A percentile compares a stretch with the other conserved stretches of the same genome.
Evolutionary conservation across 2,329 filamentous ascomycete species (phyloP).

Genomic region (Colletotrichum salicis): DNA sequence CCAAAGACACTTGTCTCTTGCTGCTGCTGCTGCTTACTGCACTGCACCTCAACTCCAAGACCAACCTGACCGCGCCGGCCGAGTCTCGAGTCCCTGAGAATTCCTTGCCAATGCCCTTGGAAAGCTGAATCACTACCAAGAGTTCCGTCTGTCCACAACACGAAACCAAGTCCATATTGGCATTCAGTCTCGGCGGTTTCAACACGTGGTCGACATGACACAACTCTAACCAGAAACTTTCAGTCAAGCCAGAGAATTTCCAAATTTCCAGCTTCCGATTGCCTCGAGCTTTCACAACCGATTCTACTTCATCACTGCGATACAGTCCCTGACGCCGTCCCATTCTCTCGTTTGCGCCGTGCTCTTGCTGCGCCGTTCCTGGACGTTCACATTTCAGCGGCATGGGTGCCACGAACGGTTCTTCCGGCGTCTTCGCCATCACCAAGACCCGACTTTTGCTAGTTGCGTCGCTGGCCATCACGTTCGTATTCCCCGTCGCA

Average conservation of each 20-base stretch:
- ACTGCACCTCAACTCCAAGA: not conserved
- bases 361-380: slow-evolving; percentile 7
- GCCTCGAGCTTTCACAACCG: slow-evolving; percentile 1
- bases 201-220: slow-evolving; percentile 21
- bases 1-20: slow-evolving; percentile 12
- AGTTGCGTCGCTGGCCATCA: slow-evolving; percentile 48
- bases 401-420: slow-evolving; percentile 34
- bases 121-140: slow-evolving; percentile 4
- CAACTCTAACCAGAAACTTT: slow-evolving; percentile 12
- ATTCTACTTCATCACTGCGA: not conserved
- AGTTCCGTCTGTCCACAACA: not conserved
- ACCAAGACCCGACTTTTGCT: slow-evolving; percentile 50
- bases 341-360: not conserved
- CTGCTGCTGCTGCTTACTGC: not conserved
- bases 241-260: slow-evolving; percentile 6
- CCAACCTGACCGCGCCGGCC: not conserved
- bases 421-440: slow-evolving; percentile 42
- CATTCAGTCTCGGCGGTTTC: slow-evolving; percentile 29
- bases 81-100: slow-evolving; percentile 1
- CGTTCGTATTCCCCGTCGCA: slow-evolving; percentile 44
- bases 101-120: slow-evolving; percentile 12
- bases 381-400: slow-evolving; percentile 1
- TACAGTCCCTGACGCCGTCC: not conserved
- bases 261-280: slow-evolving; percentile 4
- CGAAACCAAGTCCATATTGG: slow-evolving; percentile 16